These are phyloP conservation scores for Detonula confervacea DNA, from an alignment of 352 stramenopile genomes.

Conservation along the genomic window DNA sequence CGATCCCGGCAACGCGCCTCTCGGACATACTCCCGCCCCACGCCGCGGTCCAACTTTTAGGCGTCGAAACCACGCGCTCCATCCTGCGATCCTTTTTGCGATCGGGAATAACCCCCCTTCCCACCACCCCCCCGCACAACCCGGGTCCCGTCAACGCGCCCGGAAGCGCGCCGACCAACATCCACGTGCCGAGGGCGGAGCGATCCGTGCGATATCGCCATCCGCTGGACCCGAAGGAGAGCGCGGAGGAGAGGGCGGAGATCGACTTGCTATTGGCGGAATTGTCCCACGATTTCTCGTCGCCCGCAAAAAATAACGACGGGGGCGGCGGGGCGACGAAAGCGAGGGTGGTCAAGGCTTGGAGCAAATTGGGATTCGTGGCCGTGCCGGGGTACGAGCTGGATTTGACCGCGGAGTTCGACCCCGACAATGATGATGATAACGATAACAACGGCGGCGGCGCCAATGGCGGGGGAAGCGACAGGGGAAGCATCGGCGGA, in stretches of 20 bases:
- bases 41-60: slow-evolving; percentile 32
- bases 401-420: neutral
- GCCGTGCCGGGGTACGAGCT: neutral
- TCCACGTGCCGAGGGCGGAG: too few relatives aligned
- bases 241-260: slow-evolving; percentile 28
- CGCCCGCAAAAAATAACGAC: neutral
- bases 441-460: neutral
- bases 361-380: neutral
- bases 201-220: slow-evolving; percentile 39
- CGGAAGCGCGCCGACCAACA: too few relatives aligned
- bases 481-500: neutral
- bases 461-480: neutral
- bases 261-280: slow-evolving; percentile 45
- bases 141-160: too few relatives aligned
- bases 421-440: slow-evolving; percentile 6
- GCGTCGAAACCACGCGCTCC: slow-evolving; percentile 4
- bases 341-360: neutral
- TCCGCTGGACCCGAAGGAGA: slow-evolving; percentile 38
- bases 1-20: slow-evolving; percentile 41
- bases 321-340: neutral
- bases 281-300: slow-evolving; percentile 42
- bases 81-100: slow-evolving; percentile 46
- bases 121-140: neutral
- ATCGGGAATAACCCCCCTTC: neutral
- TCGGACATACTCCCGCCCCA: slow-evolving; percentile 39